A percentile compares a stretch with the other conserved stretches of the same genome.
Evolutionary conservation across 257 asterid genomes (phyloP).

Genomic region (Nemophila menziesii): DNA sequence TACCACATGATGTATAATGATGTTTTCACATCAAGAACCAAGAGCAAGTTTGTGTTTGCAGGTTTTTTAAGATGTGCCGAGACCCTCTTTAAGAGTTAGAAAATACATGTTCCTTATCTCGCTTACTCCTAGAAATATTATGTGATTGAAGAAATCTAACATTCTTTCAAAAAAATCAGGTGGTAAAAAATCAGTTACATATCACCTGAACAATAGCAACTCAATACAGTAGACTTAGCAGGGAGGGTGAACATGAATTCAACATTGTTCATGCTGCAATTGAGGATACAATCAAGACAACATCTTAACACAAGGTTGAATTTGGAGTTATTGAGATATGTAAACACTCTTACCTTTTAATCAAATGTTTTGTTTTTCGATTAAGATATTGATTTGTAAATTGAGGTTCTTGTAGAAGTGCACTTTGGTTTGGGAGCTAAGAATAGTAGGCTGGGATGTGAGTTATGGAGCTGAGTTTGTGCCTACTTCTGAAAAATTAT

Average conservation of each 20-base stretch:
- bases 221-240: conserved; percentile 61
- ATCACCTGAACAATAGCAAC: conserved; percentile 54
- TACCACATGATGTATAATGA: conserved; percentile 69
- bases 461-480: no score
- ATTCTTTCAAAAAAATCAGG: no score
- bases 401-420: no score
- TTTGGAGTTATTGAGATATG: conserved; percentile 43
- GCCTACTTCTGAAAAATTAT: no score
- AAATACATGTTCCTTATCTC: no score
- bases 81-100: conserved; percentile 66
- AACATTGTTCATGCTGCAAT: conserved; percentile 32
- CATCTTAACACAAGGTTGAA: conserved; percentile 45
- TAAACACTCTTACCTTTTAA: no score
- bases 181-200: conserved; percentile 31
- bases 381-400: no score
- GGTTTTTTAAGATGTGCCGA: conserved; percentile 60
- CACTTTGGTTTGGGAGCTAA: no score
- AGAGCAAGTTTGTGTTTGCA: conserved; percentile 82
- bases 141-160: no score
- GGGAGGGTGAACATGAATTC: conserved; percentile 39
- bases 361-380: no score
- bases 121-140: no score
- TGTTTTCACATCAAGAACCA: conserved; percentile 62
- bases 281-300: conserved; percentile 45
- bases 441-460: no score